phyloP scores from a whole-genome alignment of 1,139 yeast species.

The Blastobotrys illinoisensis region DNA sequence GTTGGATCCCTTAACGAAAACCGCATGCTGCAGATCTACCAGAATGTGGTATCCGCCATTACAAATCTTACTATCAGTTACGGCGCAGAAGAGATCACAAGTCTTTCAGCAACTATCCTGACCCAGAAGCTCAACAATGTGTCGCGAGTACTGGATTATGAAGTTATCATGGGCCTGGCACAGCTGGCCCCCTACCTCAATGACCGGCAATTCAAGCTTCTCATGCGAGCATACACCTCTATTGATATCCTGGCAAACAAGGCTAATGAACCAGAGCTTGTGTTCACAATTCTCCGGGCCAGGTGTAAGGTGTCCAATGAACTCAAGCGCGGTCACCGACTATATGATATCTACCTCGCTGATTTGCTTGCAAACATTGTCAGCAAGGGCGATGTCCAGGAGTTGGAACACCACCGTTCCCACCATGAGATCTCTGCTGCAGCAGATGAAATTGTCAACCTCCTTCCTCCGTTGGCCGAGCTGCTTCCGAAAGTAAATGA shows the following conservation, averaged over 20 bases:
- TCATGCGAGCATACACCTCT: conserved; percentile 40
- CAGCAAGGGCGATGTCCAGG: conserved; percentile 77
- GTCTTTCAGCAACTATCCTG: conserved; percentile 73
- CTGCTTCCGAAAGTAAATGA: conserved; percentile 57
- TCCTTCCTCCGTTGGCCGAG: conserved; percentile 68
- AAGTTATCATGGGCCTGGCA: conserved; percentile 50
- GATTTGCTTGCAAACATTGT: conserved; percentile 65
- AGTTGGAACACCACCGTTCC: conserved; percentile 73
- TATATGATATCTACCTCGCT: conserved; percentile 54
- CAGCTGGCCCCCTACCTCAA: conserved; percentile 55
- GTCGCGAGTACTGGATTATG: conserved; percentile 35
- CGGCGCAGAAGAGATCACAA: conserved; percentile 70
- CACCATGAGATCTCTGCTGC: conserved; percentile 72
- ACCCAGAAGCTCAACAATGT: conserved; percentile 66
- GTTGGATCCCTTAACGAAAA: conserved; percentile 13
- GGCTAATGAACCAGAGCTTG: conserved; percentile 22
- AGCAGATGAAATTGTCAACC: conserved; percentile 66
- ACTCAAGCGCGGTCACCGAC: conserved; percentile 35
- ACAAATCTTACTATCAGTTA: conserved; percentile 64
- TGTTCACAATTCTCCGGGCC: conserved; percentile 23
- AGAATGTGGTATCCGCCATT: conserved; percentile 63
- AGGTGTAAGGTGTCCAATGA: conserved; percentile 41
- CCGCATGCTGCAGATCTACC: conserved; percentile 14
- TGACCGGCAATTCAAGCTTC: conserved; percentile 53
- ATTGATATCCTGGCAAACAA: conserved; percentile 26